Base-by-base conservation (phyloP, 2,329 filamentous ascomycete species). In the Penicillium corylophilum region DNA sequence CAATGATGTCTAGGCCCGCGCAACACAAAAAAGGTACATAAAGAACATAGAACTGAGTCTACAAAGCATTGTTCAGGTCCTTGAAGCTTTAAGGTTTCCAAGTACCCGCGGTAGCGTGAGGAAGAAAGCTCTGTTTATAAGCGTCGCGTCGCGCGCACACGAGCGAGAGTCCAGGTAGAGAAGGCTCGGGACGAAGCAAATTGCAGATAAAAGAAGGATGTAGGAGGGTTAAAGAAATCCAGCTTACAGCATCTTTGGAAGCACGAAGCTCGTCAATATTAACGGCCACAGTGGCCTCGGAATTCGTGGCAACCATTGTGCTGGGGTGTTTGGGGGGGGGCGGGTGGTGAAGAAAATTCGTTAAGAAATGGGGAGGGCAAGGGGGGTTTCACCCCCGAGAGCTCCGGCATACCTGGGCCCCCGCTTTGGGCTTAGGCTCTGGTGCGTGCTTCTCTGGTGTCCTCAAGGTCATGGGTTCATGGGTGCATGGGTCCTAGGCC, bases 241-340 rank as follows among this genome's bases (percentile, higher is more conserved):
- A 51, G 78, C 88, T 82, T 85, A 95, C 90, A 70, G 84, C 86
- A 70, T 95, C 90, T 65, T 90, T 84, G 44, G 91, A 90, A 67
- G 86, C 81, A 54, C 89, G 81, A 70, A 93, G 93, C 71, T 89
- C 87, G 52, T 90, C 86, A 51, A 88, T 80, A 55, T 90, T 75
- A 59, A 77, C 73, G 18, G 70, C 64, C 36, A 74, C 64, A 38
- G 66, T 67, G 58, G 62, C 65, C 43, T 69, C 67, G 47, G 55
- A 60, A 45, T 75, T 70, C 54, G 71, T 72, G 48, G 62, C 58
- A 52, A 69, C 56, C 70, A 72, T 74, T 42, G 75, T 66, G 12
- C 7, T 75, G 42, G 76, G 75, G 64, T 50, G 51, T 44, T 42
- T 51, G 48, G 38, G 59, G 53, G 51, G 47, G 39, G 58, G 56